phyloP scores from a whole-genome alignment of 192 early-diverging fungal species.

The Backusella sp. region DNA sequence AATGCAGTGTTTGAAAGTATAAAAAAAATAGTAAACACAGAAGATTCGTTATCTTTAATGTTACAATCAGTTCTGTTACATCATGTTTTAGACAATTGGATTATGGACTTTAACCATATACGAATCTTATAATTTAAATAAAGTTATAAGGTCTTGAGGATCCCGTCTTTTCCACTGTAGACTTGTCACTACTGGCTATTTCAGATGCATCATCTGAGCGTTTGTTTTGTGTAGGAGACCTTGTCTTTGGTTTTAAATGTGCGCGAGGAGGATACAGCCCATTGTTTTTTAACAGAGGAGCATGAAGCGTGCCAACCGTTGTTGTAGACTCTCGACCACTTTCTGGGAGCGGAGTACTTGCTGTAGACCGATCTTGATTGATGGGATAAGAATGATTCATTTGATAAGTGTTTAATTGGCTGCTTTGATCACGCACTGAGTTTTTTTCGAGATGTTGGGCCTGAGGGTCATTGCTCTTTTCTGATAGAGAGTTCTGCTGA shows the following conservation, averaged over 20 bases:
- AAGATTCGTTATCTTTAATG: neutral
- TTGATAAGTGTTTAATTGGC: neutral
- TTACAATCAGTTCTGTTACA: neutral
- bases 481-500: neutral
- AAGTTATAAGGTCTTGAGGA: neutral
- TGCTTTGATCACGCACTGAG: neutral
- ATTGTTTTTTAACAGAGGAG: neutral
- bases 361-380: neutral
- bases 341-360: neutral
- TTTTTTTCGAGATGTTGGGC: neutral
- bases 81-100: neutral
- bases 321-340: neutral
- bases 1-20: no score
- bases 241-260: neutral
- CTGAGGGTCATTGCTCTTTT: neutral
- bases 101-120: neutral
- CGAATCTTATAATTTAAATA: neutral
- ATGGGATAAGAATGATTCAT: neutral
- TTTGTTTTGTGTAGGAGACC: neutral
- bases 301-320: neutral
- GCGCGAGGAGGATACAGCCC: neutral
- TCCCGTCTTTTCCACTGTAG: neutral
- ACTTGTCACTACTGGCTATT: neutral
- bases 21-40: no score
- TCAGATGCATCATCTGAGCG: neutral